Evolutionary conservation across 2,329 filamentous ascomycete species (phyloP), one percentile per base, ranked within the genome.

Genomic region (Gyromitra esculenta): DNA sequence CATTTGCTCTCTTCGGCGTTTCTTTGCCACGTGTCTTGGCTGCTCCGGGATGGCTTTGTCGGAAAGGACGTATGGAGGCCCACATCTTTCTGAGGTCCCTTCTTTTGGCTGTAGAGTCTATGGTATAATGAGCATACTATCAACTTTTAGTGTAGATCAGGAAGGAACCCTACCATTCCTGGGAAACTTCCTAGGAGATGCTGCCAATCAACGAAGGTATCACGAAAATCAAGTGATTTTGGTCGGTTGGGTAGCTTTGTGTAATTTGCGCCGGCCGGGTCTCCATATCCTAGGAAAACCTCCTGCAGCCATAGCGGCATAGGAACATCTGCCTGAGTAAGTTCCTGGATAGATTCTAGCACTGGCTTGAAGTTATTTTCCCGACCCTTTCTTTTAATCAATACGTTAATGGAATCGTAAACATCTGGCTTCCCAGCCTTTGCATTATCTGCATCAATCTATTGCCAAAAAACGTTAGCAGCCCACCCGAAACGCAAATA

Each of bases 281-380:
- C 94, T 60, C 96, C 96, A 83, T 97, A 98, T 1, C 96, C 96
- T n/a, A 99, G 86, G 83, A 98, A 99, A 8, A 98, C 95, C 80
- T 98, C 96, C 81, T 97, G 93, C 56, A 99, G 87, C 96, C 96
- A 99, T 1, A 91, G 89, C 13, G 96, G 94, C 69, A 98, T 87
- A 5, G 92, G 92, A 21, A 95, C 90, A 80, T 97, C 92, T 0
- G 94, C 94, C 43, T 97, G 86, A 1, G 93, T 91, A 39, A 99
- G 87, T 79, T 89, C 92, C 81, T 91, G 92, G 82, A 99, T 96
- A 0, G 94, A 97, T 81, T 97, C 92, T 45, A 99, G 86, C 8
- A 99, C 91, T 8, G 94, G 90, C 82, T 93, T 96, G 86, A 99
- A 99, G 83, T 99, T 99, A 85, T 99, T 99, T 84, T 99, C 96